Evolutionary conservation across 805 yeast species (phyloP).

Genomic region (Kuraishia capsulata): DNA sequence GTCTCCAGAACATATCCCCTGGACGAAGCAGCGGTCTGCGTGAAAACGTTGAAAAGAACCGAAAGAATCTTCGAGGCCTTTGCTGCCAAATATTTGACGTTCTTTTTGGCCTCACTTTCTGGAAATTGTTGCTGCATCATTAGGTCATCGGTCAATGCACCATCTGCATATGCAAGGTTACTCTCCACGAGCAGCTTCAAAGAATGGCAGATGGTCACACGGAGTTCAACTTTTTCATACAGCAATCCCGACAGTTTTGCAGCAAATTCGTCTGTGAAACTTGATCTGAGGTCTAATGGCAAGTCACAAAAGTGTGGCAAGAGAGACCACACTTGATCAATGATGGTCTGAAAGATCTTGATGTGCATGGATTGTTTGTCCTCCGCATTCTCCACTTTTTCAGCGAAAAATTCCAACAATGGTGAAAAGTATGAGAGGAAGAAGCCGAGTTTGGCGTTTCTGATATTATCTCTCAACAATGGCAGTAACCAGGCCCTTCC

Average conservation of each 20-base stretch:
- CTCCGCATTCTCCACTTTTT: constrained; percentile 31
- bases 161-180: constrained; percentile 53
- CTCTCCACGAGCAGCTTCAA: constrained; percentile 72
- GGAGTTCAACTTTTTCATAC: constrained; percentile 64
- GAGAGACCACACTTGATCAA: constrained; percentile 89
- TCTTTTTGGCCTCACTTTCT: constrained; percentile 39
- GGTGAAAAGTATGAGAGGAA: constrained; percentile 64
- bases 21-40: constrained; percentile 79
- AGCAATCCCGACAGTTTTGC: constrained; percentile 62
- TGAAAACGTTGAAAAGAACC: constrained; percentile 84
- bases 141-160: constrained; percentile 48
- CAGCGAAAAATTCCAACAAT: constrained; percentile 42
- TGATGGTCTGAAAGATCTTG: constrained; percentile 75
- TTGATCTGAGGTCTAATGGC: constrained; percentile 58
- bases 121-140: constrained; percentile 57
- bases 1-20: constrained; percentile 83
- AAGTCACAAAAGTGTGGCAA: constrained; percentile 84
- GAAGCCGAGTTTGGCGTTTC: constrained; percentile 57
- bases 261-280: constrained; percentile 75
- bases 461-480: constrained; percentile 75
- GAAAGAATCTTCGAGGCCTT: constrained; percentile 73
- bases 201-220: constrained; percentile 79
- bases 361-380: constrained; percentile 54
- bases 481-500: constrained; percentile 97
- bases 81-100: constrained; percentile 52